These are phyloP conservation scores for Colletotrichum graminicola DNA, from an alignment of 2,329 filamentous ascomycete genomes.

Conservation along the genomic window DNA sequence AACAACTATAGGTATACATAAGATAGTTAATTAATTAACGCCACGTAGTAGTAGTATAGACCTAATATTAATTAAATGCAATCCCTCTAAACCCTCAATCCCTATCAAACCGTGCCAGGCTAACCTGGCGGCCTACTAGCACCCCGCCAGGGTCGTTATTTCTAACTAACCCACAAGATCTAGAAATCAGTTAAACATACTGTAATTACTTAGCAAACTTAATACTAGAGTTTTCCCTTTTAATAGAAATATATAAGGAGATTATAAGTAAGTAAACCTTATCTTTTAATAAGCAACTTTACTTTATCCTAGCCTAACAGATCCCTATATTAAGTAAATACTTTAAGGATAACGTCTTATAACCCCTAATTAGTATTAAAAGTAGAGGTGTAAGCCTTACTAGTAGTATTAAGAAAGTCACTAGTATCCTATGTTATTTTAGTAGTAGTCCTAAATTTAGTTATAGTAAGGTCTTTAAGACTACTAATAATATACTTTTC, in stretches of 20 bases:
- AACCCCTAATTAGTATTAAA: background rate
- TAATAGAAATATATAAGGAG: background rate
- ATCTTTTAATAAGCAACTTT: too few species aligned
- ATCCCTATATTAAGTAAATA: too few species aligned
- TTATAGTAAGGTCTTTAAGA: background rate
- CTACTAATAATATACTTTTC: background rate
- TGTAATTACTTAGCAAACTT: background rate
- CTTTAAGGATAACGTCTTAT: background rate
- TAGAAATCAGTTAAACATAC: background rate
- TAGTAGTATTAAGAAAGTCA: background rate
- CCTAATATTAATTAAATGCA: background rate
- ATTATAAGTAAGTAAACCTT: background rate
- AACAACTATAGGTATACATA: too few species aligned
- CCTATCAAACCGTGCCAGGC: background rate
- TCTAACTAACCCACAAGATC: background rate
- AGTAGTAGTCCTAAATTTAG: background rate
- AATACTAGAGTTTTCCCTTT: background rate
- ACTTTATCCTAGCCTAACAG: background rate
- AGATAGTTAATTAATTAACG: background rate
- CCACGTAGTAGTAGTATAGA: background rate
- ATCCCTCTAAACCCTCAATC: background rate
- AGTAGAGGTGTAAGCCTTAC: slow-evolving; percentile 2
- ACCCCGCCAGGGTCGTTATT: background rate
- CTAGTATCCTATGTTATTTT: background rate
- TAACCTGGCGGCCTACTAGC: background rate